Conservation (phyloP, 306 rosid genomes). For the Prosopis cineraria region DNA sequence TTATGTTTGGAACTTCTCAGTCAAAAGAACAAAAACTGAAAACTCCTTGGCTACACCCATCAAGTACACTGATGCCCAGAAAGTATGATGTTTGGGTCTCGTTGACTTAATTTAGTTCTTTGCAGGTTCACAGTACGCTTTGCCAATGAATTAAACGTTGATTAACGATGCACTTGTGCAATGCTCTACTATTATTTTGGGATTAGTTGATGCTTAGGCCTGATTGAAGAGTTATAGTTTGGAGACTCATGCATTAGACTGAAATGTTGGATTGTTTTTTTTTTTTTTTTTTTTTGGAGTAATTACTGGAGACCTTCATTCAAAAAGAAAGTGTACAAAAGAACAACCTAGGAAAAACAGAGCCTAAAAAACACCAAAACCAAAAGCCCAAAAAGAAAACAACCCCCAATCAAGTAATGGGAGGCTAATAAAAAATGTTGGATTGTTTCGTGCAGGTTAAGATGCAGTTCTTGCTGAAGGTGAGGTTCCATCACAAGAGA, state of each 20-base stretch:
- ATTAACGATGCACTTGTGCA: background rate
- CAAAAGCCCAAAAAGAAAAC: too few relatives aligned
- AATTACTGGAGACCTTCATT: too few relatives aligned
- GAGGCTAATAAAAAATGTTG: too few relatives aligned
- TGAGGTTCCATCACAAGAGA: slow-evolving; percentile 84
- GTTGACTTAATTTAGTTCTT: background rate
- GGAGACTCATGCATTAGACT: slow-evolving; percentile 20
- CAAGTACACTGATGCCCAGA: background rate
- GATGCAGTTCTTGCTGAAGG: slow-evolving; percentile 94
- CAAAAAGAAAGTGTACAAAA: too few relatives aligned
- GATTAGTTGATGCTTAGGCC: background rate
- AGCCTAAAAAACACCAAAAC: too few relatives aligned
- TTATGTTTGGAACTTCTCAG: background rate
- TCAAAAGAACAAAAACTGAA: slow-evolving; percentile 14
- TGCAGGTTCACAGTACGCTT: slow-evolving; percentile 19
- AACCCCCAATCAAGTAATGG: too few relatives aligned
- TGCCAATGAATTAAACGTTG: background rate
- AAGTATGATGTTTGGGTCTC: background rate
- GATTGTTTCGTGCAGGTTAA: slow-evolving; percentile 63
- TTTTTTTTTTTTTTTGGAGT: too few relatives aligned
- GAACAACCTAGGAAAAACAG: too few relatives aligned
- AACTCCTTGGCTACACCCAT: background rate
- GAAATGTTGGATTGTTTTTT: slow-evolving; percentile 25
- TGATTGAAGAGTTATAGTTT: background rate
- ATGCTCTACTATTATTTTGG: background rate